Percentiles rank a stretch among this genome's conserved stretches.
Conservation (phyloP, 2,329 filamentous ascomycete species). For the Seiridium unicorne region DNA sequence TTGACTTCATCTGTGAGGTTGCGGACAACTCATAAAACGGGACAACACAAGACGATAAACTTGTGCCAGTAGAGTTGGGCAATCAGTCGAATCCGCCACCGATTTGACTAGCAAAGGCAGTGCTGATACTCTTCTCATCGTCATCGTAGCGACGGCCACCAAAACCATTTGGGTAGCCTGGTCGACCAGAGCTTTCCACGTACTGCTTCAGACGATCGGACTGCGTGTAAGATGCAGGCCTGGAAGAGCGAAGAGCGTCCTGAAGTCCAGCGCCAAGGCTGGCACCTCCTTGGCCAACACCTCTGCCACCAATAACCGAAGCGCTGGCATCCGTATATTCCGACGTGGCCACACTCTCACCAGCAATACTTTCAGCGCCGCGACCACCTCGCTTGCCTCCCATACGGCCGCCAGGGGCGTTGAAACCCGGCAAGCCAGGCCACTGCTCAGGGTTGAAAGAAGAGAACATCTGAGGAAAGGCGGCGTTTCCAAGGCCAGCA, state of each 20-base stretch:
- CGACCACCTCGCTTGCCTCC: constrained; percentile 66
- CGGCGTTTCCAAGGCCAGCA: constrained; percentile 69
- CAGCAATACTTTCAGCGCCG: constrained; percentile 76
- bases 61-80: neutral
- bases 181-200: constrained; percentile 78
- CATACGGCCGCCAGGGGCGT: constrained; percentile 54
- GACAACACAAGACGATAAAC: neutral
- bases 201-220: constrained; percentile 93
- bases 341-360: constrained; percentile 88
- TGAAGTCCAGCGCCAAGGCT: constrained; percentile 81
- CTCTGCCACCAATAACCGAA: constrained; percentile 73
- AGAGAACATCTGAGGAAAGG: constrained; percentile 94
- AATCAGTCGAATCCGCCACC: constrained; percentile 49
- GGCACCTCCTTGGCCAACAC: constrained; percentile 80
- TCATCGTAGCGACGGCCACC: constrained; percentile 73
- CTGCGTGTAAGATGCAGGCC: constrained; percentile 65
- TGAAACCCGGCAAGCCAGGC: constrained; percentile 75
- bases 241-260: constrained; percentile 63
- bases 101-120: constrained; percentile 93
- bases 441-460: constrained; percentile 85
- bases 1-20: neutral
- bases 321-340: constrained; percentile 83
- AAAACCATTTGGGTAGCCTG: constrained; percentile 65
- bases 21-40: neutral
- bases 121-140: constrained; percentile 93